phyloP scores from a whole-genome alignment of 805 yeast genomes.

The Yamadazyma sp. region DNA sequence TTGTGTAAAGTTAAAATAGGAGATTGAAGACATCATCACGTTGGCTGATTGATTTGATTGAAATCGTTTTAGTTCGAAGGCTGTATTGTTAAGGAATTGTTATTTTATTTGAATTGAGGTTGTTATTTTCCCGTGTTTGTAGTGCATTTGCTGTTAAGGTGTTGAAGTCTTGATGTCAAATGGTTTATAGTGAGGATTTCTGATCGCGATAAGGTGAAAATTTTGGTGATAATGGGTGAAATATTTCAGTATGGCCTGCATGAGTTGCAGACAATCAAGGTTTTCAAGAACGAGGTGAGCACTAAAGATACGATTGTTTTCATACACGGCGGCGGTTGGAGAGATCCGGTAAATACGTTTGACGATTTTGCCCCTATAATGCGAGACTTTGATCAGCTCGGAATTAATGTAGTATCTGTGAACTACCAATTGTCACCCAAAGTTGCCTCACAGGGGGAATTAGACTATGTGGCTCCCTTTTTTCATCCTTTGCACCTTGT shows the following conservation, averaged over 20 bases:
- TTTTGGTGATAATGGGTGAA: conserved; percentile 1
- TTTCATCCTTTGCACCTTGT: conserved; percentile 60
- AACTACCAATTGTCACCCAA: conserved; percentile 72
- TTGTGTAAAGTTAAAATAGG: conserved; percentile 5
- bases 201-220: not conserved
- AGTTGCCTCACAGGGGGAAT: conserved; percentile 10
- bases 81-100: not conserved
- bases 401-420: conserved; percentile 26
- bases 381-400: not conserved
- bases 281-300: conserved; percentile 20
- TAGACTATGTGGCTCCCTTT: conserved; percentile 19
- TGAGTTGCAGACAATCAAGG: conserved; percentile 30
- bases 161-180: too few relatives aligned
- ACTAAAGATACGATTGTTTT: conserved; percentile 44
- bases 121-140: not conserved
- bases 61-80: conserved; percentile 5
- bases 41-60: conserved; percentile 1
- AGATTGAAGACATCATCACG: not conserved
- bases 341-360: conserved; percentile 62
- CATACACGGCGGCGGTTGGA: conserved; percentile 91
- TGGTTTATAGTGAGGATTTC: too few relatives aligned
- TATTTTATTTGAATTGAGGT: not conserved
- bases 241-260: conserved; percentile 29
- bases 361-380: conserved; percentile 46
- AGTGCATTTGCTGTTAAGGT: not conserved